These are phyloP conservation scores for Cladosporium velox DNA, from an alignment of 2,329 filamentous ascomycete genomes.

Conservation along the genomic window DNA sequence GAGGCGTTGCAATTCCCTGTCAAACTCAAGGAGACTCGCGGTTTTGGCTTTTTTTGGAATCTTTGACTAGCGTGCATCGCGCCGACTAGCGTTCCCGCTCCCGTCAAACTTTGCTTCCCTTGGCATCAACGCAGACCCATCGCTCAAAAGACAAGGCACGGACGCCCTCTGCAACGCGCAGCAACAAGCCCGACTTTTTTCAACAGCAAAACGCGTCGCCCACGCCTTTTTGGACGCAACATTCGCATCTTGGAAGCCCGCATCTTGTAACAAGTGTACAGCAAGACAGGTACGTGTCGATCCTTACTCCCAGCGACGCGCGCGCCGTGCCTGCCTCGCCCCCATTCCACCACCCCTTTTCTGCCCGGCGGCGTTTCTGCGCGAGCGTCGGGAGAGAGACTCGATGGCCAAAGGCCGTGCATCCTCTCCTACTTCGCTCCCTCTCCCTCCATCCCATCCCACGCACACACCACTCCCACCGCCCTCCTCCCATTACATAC, in stretches of 20 bases:
- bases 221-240: not conserved
- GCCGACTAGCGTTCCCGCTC: not conserved
- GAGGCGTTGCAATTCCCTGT: not conserved
- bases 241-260: not conserved
- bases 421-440: too few relatives aligned
- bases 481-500: not conserved
- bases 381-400: too few relatives aligned
- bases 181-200: slow-evolving; percentile 10
- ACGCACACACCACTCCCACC: not conserved
- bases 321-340: slow-evolving; percentile 9
- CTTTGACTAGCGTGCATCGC: not conserved
- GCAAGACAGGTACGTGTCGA: slow-evolving; percentile 3
- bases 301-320: not conserved
- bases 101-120: too few relatives aligned
- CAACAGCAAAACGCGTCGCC: slow-evolving; percentile 8
- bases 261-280: not conserved
- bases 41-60: too few relatives aligned
- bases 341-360: slow-evolving; percentile 11
- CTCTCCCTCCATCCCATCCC: not conserved
- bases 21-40: not conserved
- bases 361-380: not conserved
- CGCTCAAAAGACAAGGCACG: not conserved
- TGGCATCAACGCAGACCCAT: too few relatives aligned
- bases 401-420: too few relatives aligned
- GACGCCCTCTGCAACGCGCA: slow-evolving; percentile 18